Conservation (phyloP, 2,329 filamentous ascomycete species). For the Knufia fluminis region DNA sequence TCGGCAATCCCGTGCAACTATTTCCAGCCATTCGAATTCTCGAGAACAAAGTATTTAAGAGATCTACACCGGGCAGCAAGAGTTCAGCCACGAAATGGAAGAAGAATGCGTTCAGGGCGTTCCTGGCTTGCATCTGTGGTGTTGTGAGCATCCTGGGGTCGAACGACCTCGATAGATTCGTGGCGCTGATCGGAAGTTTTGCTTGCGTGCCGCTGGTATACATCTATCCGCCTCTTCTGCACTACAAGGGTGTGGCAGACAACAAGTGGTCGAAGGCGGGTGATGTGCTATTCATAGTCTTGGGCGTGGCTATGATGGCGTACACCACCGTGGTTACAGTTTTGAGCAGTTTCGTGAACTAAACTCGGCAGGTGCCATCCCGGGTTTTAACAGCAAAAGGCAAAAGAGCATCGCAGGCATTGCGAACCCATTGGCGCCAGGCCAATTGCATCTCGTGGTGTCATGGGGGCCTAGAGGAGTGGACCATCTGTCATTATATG, state of each 20-base stretch:
- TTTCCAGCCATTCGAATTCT: constrained; percentile 66
- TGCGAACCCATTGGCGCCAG: no score
- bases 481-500: no score
- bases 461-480: no score
- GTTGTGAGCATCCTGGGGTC: constrained; percentile 55
- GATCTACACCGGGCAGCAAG: constrained; percentile 51
- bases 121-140: constrained; percentile 50
- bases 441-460: no score
- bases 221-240: constrained; percentile 64
- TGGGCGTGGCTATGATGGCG: constrained; percentile 59
- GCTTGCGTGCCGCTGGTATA: constrained; percentile 69
- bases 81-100: constrained; percentile 61
- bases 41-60: constrained; percentile 55
- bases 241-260: constrained; percentile 57
- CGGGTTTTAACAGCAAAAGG: no score
- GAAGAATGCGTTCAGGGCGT: constrained; percentile 59
- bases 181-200: constrained; percentile 63
- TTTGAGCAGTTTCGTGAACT: constrained; percentile 15
- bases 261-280: constrained; percentile 46
- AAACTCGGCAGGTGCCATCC: not conserved
- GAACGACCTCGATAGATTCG: constrained; percentile 63
- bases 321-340: constrained; percentile 61
- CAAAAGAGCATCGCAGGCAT: no score
- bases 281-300: constrained; percentile 53
- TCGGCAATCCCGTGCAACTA: constrained; percentile 63